These are phyloP conservation scores for Neonectria sp. DNA, from an alignment of 2,329 filamentous ascomycete species.

Conservation along the genomic window DNA sequence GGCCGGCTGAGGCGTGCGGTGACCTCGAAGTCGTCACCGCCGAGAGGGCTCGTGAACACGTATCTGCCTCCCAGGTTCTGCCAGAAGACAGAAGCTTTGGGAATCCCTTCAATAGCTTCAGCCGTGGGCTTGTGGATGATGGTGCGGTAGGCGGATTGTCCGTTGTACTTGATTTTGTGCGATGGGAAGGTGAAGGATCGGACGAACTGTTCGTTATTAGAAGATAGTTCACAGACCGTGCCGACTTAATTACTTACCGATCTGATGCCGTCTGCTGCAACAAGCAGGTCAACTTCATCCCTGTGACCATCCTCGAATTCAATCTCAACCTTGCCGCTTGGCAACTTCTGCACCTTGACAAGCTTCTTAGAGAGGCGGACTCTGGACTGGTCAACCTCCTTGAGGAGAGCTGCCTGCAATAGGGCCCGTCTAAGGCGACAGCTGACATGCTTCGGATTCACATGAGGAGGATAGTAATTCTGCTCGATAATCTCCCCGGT, in stretches of 20 bases:
- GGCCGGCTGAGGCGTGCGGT: constrained; percentile 42
- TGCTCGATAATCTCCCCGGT: constrained; percentile 49
- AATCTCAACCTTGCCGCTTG: constrained; percentile 55
- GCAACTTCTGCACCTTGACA: constrained; percentile 54
- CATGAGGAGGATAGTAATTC: constrained; percentile 39
- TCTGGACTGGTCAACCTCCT: constrained; percentile 58
- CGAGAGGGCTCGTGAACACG: constrained; percentile 53
- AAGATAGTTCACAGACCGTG: not conserved
- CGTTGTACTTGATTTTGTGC: constrained; percentile 62
- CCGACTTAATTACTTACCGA: constrained; percentile 52
- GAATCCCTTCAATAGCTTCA: constrained; percentile 49
- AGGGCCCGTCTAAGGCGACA: constrained; percentile 53
- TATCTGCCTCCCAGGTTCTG: constrained; percentile 49
- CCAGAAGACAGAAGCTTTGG: constrained; percentile 50
- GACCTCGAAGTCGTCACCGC: constrained; percentile 53
- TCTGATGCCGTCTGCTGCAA: constrained; percentile 68
- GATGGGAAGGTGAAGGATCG: constrained; percentile 58
- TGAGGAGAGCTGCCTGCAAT: constrained; percentile 65
- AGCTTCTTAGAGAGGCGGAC: constrained; percentile 64
- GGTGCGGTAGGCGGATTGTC: constrained; percentile 52
- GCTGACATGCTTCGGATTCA: constrained; percentile 45
- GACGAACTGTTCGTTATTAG: constrained; percentile 52
- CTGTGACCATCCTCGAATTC: constrained; percentile 61
- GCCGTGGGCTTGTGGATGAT: constrained; percentile 47
- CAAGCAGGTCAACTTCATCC: constrained; percentile 61